Conservation (phyloP, 2,329 filamentous ascomycete species). For the Thielaviopsis punctulata region DNA sequence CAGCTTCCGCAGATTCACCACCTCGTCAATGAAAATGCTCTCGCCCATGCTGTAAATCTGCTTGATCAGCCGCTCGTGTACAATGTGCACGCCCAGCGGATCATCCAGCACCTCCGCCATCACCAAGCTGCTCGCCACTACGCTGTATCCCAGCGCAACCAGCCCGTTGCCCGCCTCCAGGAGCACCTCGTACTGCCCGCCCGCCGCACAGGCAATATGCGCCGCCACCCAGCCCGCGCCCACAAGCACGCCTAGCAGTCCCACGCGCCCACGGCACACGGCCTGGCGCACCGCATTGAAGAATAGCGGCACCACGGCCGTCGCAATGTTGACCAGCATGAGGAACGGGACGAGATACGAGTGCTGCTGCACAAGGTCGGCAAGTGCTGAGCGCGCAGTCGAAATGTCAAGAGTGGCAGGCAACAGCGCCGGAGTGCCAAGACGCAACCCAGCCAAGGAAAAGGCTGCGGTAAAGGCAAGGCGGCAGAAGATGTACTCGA, state of each 20-base stretch:
- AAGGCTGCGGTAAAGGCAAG: constrained; percentile 7
- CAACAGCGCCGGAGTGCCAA: constrained; percentile 5
- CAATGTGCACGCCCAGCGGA: constrained; percentile 10
- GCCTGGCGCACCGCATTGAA: constrained; percentile 9
- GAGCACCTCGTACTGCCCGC: constrained; percentile 22
- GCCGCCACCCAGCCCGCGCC: constrained; percentile 13
- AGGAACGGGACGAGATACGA: constrained; percentile 10
- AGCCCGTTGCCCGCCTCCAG: constrained; percentile 22
- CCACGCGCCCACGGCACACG: constrained; percentile 2
- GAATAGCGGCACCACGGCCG: constrained; percentile 9
- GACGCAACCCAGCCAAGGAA: constrained; percentile 6
- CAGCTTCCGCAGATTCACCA: constrained; percentile 10
- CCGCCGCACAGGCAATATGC: constrained; percentile 17
- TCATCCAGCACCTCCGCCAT: constrained; percentile 6
- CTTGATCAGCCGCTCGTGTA: constrained; percentile 9
- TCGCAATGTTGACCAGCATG: constrained; percentile 14
- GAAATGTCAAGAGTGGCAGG: constrained; percentile 7
- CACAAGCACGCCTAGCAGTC: constrained; percentile 10
- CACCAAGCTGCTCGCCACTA: constrained; percentile 16
- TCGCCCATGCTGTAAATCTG: constrained; percentile 12
- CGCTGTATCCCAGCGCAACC: constrained; percentile 15
- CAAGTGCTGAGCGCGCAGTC: constrained; percentile 5
- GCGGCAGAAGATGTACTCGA: constrained; percentile 11
- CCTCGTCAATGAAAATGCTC: constrained; percentile 9
- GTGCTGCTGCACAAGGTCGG: constrained; percentile 8